A percentile compares a stretch with the other conserved stretches of the same genome.
phyloP scores from a whole-genome alignment of 441 rosid species.

The Oxalis stricta region DNA sequence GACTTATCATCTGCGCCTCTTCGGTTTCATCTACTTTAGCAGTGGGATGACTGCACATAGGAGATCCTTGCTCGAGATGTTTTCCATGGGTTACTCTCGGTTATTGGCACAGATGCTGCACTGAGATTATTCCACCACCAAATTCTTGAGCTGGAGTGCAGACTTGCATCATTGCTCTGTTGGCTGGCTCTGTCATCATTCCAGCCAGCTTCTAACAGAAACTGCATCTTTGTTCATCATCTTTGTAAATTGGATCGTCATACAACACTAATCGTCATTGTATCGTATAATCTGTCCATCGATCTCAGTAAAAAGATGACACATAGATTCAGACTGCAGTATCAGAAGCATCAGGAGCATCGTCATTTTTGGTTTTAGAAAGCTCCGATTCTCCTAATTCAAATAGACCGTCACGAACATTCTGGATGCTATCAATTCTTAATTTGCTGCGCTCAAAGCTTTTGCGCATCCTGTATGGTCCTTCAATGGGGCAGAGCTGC shows the following conservation, averaged over 20 bases:
- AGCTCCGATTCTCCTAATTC: slow-evolving; percentile 60
- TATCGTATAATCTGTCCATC: slow-evolving; percentile 22
- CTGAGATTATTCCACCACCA: slow-evolving; percentile 86
- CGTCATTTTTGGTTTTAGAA: slow-evolving; percentile 42
- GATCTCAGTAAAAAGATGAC: slow-evolving; percentile 39
- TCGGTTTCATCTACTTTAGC: slow-evolving; percentile 53
- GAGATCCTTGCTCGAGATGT: slow-evolving; percentile 89
- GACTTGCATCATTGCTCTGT: slow-evolving; percentile 82
- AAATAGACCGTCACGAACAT: slow-evolving; percentile 69
- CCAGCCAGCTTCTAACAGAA: slow-evolving; percentile 65
- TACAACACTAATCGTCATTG: slow-evolving; percentile 51
- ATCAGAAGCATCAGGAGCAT: slow-evolving; percentile 47
- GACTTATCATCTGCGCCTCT: slow-evolving; percentile 55
- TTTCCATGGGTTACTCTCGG: slow-evolving; percentile 64
- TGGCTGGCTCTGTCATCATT: slow-evolving; percentile 77
- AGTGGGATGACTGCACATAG: slow-evolving; percentile 61
- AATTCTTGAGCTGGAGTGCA: slow-evolving; percentile 95
- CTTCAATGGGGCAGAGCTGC: slow-evolving; percentile 99
- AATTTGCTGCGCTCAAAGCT: slow-evolving; percentile 90
- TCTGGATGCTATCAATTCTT: slow-evolving; percentile 75
- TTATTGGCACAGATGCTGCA: slow-evolving; percentile 52
- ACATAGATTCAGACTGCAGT: slow-evolving; percentile 48
- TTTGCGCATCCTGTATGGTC: slow-evolving; percentile 99
- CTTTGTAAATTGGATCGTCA: slow-evolving; percentile 40
- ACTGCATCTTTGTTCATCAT: slow-evolving; percentile 32